These are phyloP conservation scores for Pythium volutum DNA, from an alignment of 352 stramenopile genomes.

Conservation along the genomic window DNA sequence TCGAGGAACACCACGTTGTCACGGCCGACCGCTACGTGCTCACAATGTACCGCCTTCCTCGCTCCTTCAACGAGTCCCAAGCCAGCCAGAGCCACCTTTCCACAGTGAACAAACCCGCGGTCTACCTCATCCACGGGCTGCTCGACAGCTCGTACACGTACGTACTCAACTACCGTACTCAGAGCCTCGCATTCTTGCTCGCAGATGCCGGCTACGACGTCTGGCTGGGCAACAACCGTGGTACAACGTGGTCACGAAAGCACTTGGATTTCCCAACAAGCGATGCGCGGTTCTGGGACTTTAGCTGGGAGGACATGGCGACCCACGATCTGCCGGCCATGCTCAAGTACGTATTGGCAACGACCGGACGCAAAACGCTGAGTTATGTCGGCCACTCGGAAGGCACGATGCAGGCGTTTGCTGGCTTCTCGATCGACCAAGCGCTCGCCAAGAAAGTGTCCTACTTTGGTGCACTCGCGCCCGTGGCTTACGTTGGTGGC, in stretches of 20 bases:
- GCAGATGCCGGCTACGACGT: constrained; percentile 60
- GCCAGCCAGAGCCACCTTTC: constrained; percentile 1
- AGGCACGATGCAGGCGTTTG: constrained; percentile 63
- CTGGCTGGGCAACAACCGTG: constrained; percentile 64
- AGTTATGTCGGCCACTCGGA: constrained; percentile 64
- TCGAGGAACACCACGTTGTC: constrained; percentile 57
- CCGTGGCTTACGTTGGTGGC: constrained; percentile 41
- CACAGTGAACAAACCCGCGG: constrained; percentile 38
- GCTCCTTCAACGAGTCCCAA: constrained; percentile 49
- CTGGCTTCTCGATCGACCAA: constrained; percentile 52
- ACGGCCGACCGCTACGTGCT: constrained; percentile 58
- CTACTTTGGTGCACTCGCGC: constrained; percentile 58
- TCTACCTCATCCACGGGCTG: constrained; percentile 54
- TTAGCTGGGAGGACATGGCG: constrained; percentile 56
- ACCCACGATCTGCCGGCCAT: constrained; percentile 55
- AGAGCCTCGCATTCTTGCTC: constrained; percentile 57
- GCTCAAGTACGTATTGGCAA: constrained; percentile 43
- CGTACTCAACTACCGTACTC: constrained; percentile 55
- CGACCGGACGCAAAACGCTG: constrained; percentile 33
- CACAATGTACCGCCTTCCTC: constrained; percentile 62
- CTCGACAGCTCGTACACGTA: constrained; percentile 63
- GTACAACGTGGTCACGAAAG: constrained; percentile 49
- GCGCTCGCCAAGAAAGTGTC: constrained; percentile 55
- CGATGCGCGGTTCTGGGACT: constrained; percentile 50
- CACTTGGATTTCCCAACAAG: constrained; percentile 43